phyloP scores from a whole-genome alignment of 441 rosid genomes.

The Adansonia madagascariensis region DNA sequence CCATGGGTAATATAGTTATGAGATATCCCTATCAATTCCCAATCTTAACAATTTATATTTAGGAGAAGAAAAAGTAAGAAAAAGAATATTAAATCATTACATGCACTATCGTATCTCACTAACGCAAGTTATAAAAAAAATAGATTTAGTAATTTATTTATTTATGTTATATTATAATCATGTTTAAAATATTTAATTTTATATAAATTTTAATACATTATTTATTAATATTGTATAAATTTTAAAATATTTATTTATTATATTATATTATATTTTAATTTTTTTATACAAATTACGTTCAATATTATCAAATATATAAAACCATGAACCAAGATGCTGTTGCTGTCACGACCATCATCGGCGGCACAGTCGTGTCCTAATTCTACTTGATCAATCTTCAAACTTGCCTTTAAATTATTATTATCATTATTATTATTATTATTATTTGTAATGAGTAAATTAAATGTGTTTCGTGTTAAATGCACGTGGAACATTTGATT shows the following conservation, averaged over 20 bases:
- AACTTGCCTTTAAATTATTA: not conserved
- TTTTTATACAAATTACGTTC: no score
- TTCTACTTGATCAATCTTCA: not conserved
- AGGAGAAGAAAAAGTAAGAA: not conserved
- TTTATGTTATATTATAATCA: no score
- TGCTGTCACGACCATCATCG: not conserved
- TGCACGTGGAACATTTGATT: not conserved
- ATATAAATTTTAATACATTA: no score
- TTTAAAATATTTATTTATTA: no score
- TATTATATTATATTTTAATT: no score
- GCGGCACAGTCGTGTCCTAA: slow-evolving; percentile 1
- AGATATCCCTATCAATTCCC: no score
- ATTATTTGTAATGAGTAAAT: not conserved
- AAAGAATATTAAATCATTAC: not conserved
- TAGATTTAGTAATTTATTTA: no score
- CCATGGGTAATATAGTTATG: no score
- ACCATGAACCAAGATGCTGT: not conserved
- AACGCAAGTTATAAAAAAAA: not conserved
- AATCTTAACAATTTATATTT: not conserved
- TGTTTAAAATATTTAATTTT: no score
- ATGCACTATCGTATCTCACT: not conserved
- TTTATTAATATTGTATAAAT: no score
- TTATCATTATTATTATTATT: not conserved
- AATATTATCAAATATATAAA: no score
- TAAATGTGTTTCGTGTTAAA: not conserved